Evolutionary conservation across 306 rosid species (phyloP), one percentile per base, ranked within the genome.

Genomic region (Astragalus glycyphyllos): DNA sequence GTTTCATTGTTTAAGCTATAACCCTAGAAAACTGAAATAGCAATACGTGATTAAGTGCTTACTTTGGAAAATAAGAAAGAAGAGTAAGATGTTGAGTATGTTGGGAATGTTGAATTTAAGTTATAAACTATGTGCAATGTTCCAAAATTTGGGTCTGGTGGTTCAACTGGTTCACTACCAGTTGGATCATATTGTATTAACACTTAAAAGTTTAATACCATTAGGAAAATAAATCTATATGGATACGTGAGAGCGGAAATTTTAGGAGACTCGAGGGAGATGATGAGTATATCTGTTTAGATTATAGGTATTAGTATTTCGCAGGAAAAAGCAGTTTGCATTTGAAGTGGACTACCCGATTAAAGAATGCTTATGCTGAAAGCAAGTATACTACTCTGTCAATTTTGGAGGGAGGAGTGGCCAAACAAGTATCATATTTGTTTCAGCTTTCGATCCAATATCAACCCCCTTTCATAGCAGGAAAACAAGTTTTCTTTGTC

Each of bases 261-360:
- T 57, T 54, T 26, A 32, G 66, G 71, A 46, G 47, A 58, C 3
- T 59, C 6, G 6, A 59, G 57, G 68, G 2, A 11, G 68, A 61
- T 44, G 38, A 35, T 59, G 71, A 56, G 10, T 60, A 1, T 60
- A 2, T 61, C 5, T 16, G 69, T 63, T 55, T 70, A 69, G 83
- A 57, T 64, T 64, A 37, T 63, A 48, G 7, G 31, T 10, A 51
- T 58, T 37, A 65, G 58, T 48, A 37, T 78, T 66, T 78, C 57
- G 75, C 80, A 57, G 83, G 78, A 8, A 57, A 58, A 62, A 37
- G 58, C 65, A 38, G 14, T 13, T 69, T 7, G 57, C 38, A 74
- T 34, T 47, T 5, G 3, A 56, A 57, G 80, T 37, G 71, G 65
- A 55, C 59, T 29, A 63, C 31, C 37, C 29, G 40, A 59, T 68